These are phyloP conservation scores for Sanguinoderma infundibulare DNA, from an alignment of 1,284 basidiomycete genomes.

Conservation along the genomic window DNA sequence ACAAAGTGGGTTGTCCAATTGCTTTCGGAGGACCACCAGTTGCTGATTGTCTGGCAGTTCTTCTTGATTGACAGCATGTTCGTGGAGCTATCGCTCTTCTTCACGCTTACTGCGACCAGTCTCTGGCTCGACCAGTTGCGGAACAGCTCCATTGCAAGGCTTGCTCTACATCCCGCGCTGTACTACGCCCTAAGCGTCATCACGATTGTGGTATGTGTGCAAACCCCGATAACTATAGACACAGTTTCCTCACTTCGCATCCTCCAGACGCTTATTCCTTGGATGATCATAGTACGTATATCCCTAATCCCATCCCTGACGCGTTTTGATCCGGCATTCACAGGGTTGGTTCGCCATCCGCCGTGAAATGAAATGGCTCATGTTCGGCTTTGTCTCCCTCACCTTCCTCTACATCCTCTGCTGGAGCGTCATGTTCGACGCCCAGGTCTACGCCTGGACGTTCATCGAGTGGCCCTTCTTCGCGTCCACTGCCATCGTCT, in stretches of 20 bases:
- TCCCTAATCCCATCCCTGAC: background rate
- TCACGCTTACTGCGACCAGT: conserved; percentile 51
- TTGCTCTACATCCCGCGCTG: conserved; percentile 45
- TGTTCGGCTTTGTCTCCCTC: conserved; percentile 48
- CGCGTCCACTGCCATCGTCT: conserved; percentile 49
- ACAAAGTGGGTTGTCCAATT: conserved; percentile 44
- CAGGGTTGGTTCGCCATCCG: conserved; percentile 61
- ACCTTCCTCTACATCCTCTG: conserved; percentile 42
- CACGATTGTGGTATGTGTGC: conserved; percentile 47
- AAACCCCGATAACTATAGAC: background rate
- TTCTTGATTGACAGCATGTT: conserved; percentile 61
- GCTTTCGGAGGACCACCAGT: background rate
- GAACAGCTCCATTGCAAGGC: conserved; percentile 46
- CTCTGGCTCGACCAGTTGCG: conserved; percentile 61
- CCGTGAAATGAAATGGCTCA: conserved; percentile 46
- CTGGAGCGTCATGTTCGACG: conserved; percentile 59
- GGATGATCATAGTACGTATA: conserved; percentile 45
- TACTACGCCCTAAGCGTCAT: conserved; percentile 52
- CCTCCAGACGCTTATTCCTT: conserved; percentile 51
- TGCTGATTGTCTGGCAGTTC: conserved; percentile 37
- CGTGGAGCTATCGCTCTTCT: conserved; percentile 59
- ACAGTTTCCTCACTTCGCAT: background rate
- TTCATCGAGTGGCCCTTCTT: conserved; percentile 63
- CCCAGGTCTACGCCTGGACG: conserved; percentile 55
- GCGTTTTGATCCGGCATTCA: background rate